Evolutionary conservation across 148 eudicot genomes (phyloP).

Genomic region (Silene conica): DNA sequence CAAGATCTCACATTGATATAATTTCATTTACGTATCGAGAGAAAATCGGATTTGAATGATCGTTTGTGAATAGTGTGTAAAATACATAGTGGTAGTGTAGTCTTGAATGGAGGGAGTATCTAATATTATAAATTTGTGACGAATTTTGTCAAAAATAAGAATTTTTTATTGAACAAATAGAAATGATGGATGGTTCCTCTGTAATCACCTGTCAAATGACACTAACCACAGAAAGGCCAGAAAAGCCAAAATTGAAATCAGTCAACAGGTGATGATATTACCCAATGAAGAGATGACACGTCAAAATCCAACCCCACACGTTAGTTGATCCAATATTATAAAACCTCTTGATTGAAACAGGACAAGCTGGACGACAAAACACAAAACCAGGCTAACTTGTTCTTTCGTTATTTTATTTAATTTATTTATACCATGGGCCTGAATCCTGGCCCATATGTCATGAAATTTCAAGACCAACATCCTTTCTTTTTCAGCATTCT

Average conservation of each 20-base stretch:
- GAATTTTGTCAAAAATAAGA: too few relatives aligned
- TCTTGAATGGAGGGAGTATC: too few relatives aligned
- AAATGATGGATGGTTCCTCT: too few relatives aligned
- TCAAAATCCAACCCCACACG: slow-evolving; percentile 8
- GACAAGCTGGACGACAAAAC: not conserved
- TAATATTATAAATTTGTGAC: too few relatives aligned
- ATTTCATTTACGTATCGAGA: too few relatives aligned
- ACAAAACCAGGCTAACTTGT: slow-evolving; percentile 14
- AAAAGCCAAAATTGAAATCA: not conserved
- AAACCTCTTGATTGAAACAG: not conserved
- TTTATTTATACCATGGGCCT: slow-evolving; percentile 17
- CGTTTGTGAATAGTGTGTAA: too few relatives aligned
- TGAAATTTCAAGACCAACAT: slow-evolving; percentile 13
- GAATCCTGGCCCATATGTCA: slow-evolving; percentile 38
- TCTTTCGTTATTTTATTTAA: not conserved
- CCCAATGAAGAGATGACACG: slow-evolving; percentile 3
- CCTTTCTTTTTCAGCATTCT: not conserved
- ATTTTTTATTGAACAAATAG: too few relatives aligned
- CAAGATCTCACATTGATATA: too few relatives aligned
- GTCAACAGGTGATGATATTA: not conserved
- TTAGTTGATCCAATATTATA: not conserved
- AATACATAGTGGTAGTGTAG: too few relatives aligned
- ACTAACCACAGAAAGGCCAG: too few relatives aligned
- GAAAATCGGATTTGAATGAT: too few relatives aligned
- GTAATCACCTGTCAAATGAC: too few relatives aligned